Evolutionary conservation across 75 land plant genomes (phyloP), one percentile per base, ranked within the genome.

Genomic region (Ceratopteris richardii): DNA sequence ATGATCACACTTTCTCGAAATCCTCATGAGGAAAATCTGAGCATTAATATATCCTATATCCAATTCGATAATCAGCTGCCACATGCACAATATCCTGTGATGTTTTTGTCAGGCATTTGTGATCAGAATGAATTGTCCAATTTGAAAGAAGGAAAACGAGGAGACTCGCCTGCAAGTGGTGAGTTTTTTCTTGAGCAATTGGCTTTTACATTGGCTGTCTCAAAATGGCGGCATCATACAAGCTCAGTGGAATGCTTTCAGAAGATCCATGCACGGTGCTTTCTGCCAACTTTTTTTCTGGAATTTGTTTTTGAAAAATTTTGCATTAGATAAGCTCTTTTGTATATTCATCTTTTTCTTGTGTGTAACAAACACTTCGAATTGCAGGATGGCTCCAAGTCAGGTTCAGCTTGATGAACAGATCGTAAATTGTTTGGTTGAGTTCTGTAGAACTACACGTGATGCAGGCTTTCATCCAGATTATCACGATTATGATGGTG

Each of bases 1-100:
- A 69, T 55, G 12, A 22, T 94, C 27, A 78, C 79, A n/a, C 16
- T 85, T 11, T 58, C 65, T 11, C 88, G 86, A 56, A 82, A 68
- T 53, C 31, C 75, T 28, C 83, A 87, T 51, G 84, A 78, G 47
- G 91, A 86, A 63, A 77, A 83, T 58, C 19, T 90, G 36, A 54
- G 70, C 36, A 58, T 83, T 28, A 70, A 81, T 30, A 58, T 90
- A 9, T 67, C 68, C 29, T 79, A 64, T 4, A 44, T 94, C 41
- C 96, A 94, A 79, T 72, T 94, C 56, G 98, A 94, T 56, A 94
- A 94, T 33, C 96, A 90, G 67, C 77, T 90, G 29, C 76, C 47
- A 23, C 68, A 22, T 71, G 72, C 86, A 36, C 65, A 75, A 28
- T 90, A 83, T 78, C 98, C 98, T 58, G 83, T 90, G 26, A 56